Evolutionary conservation across 2,329 filamentous ascomycete genomes (phyloP).

Genomic region (Neocucurbitaria cava): DNA sequence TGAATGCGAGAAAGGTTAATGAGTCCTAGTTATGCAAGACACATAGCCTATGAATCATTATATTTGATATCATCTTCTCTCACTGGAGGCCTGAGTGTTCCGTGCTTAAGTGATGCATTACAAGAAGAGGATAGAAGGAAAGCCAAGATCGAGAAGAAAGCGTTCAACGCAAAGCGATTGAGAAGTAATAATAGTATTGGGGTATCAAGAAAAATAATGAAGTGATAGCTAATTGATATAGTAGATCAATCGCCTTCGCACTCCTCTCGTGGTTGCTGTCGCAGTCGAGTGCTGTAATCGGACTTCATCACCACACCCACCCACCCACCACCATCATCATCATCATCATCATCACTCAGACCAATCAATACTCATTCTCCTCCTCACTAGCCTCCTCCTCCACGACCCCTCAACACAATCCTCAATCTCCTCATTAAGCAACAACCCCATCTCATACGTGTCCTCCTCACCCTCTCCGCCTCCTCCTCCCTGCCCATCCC

Average conservation of each 20-base stretch:
- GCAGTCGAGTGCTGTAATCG: no score
- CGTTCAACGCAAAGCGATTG: no score
- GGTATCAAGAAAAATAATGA: neutral
- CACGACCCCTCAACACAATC: slow-evolving; percentile 55
- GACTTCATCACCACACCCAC: no score
- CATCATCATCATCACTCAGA: no score
- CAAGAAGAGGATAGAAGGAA: no score
- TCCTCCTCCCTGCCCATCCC: no score
- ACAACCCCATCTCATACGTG: slow-evolving; percentile 71
- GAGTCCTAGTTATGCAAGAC: neutral
- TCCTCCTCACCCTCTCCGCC: slow-evolving; percentile 67
- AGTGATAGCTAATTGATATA: neutral
- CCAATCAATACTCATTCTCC: slow-evolving; percentile 24
- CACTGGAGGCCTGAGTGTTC: neutral
- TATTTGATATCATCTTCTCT: no score
- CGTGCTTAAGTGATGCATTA: neutral
- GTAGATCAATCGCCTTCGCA: no score
- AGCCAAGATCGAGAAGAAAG: no score
- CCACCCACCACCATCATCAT: no score
- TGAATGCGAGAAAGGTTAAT: neutral
- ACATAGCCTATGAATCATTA: neutral
- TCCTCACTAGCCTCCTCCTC: slow-evolving; percentile 21
- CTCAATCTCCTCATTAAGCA: slow-evolving; percentile 70
- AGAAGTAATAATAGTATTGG: neutral
- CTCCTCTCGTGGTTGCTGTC: no score